phyloP scores from a whole-genome alignment of 2,329 filamentous ascomycete genomes.

The Fusarium anthophilum region DNA sequence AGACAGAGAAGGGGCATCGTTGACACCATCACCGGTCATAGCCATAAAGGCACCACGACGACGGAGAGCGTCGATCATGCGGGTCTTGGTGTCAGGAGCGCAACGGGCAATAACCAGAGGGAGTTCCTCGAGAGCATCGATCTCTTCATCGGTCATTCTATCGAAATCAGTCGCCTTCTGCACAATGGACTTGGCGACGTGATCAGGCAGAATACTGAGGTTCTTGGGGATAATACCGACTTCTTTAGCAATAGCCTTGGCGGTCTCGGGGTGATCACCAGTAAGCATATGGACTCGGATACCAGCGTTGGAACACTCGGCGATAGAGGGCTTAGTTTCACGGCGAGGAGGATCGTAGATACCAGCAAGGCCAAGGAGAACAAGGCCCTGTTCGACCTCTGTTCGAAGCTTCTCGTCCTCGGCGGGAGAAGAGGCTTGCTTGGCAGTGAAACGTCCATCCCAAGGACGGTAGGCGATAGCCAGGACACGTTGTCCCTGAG shows the following conservation, averaged over 20 bases:
- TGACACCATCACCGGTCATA: conserved; percentile 91
- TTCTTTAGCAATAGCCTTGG: conserved; percentile 79
- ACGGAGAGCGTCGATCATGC: conserved; percentile 90
- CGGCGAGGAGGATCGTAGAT: conserved; percentile 87
- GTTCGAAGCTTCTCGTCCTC: conserved; percentile 62
- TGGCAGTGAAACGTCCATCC: conserved; percentile 58
- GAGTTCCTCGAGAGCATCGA: conserved; percentile 78
- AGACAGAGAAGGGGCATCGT: conserved; percentile 84
- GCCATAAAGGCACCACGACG: conserved; percentile 79
- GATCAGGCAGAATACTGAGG: conserved; percentile 65
- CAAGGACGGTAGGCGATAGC: conserved; percentile 73
- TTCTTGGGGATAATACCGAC: conserved; percentile 79
- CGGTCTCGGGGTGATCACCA: conserved; percentile 82
- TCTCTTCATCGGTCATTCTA: conserved; percentile 76
- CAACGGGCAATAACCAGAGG: conserved; percentile 86
- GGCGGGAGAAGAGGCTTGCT: conserved; percentile 45
- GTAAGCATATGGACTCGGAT: conserved; percentile 88
- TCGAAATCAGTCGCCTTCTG: conserved; percentile 84
- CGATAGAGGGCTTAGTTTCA: conserved; percentile 79
- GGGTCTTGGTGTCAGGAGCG: conserved; percentile 85
- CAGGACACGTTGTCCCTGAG: conserved; percentile 76
- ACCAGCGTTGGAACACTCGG: conserved; percentile 75
- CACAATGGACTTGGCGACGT: conserved; percentile 74
- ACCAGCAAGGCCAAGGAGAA: conserved; percentile 82
- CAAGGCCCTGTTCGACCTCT: conserved; percentile 73